Evolutionary conservation across 306 rosid genomes (phyloP).

Genomic region (Gastrolobium villosum): DNA sequence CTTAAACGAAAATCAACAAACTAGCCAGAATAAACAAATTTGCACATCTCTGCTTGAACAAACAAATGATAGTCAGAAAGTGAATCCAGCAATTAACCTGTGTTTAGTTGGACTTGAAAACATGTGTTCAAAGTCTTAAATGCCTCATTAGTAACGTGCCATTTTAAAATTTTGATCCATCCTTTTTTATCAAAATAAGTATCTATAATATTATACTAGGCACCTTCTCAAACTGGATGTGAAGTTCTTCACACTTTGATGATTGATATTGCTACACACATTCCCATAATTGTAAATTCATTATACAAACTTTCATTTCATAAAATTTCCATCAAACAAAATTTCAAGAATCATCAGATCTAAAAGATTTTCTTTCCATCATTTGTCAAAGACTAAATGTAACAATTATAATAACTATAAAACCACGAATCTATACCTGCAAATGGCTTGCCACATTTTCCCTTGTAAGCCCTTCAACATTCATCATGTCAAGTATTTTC

Average conservation of each 20-base stretch:
- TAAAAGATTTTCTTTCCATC: slow-evolving; percentile 12
- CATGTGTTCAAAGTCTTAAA: not conserved
- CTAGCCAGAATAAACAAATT: not conserved
- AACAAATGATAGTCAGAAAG: slow-evolving; percentile 10
- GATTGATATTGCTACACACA: not conserved
- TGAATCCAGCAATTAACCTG: slow-evolving; percentile 3
- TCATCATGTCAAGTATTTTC: slow-evolving; percentile 92
- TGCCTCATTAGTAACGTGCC: not conserved
- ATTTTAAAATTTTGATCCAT: not conserved
- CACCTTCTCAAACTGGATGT: not conserved
- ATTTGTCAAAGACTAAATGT: slow-evolving; percentile 8
- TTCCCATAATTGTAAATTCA: not conserved
- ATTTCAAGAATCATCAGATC: slow-evolving; percentile 1
- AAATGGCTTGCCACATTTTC: slow-evolving; percentile 96
- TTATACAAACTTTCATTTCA: slow-evolving; percentile 6
- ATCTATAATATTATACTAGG: not conserved
- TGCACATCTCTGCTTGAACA: slow-evolving; percentile 26
- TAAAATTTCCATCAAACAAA: not conserved
- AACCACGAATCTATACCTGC: slow-evolving; percentile 62
- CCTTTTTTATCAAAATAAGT: not conserved
- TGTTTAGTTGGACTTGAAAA: slow-evolving; percentile 1
- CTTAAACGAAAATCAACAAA: not conserved
- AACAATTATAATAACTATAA: slow-evolving; percentile 12
- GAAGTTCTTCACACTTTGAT: not conserved
- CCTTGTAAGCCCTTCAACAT: slow-evolving; percentile 85